A percentile compares a stretch with the other conserved stretches of the same genome.
phyloP scores from a whole-genome alignment of 768 basidiomycete species.

The Hypholoma fasciculare region DNA sequence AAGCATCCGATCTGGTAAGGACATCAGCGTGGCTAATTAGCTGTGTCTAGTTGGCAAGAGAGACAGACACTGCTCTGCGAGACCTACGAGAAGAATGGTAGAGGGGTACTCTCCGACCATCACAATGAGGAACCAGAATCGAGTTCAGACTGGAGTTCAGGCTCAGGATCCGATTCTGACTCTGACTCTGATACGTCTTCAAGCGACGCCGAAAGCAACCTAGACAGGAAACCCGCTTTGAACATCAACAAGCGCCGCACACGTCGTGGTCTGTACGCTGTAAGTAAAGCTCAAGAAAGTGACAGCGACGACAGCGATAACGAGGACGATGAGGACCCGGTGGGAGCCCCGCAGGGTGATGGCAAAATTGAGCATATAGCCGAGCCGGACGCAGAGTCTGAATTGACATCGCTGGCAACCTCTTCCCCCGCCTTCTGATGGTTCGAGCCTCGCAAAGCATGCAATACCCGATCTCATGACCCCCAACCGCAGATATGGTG shows the following conservation, averaged over 20 bases:
- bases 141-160: constrained; percentile 45
- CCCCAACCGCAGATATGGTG: constrained; percentile 30
- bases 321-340: constrained; percentile 47
- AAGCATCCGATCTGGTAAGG: constrained; percentile 33
- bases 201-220: constrained; percentile 41
- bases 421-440: constrained; percentile 33
- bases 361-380: constrained; percentile 54
- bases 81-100: constrained; percentile 76
- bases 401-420: constrained; percentile 42
- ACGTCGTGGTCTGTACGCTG: constrained; percentile 79
- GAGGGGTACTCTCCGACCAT: constrained; percentile 69
- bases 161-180: constrained; percentile 51
- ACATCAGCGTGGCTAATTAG: constrained; percentile 16
- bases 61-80: constrained; percentile 72
- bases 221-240: constrained; percentile 32
- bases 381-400: constrained; percentile 48
- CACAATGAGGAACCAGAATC: constrained; percentile 39
- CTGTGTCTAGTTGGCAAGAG: constrained; percentile 35
- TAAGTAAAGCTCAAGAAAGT: constrained; percentile 57
- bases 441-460: constrained; percentile 26
- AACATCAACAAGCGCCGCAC: constrained; percentile 82
- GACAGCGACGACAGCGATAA: constrained; percentile 65
- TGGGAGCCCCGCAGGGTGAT: constrained; percentile 48
- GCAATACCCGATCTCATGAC: constrained; percentile 30
- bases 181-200: constrained; percentile 45